Evolutionary conservation across 208 protist species (phyloP), one percentile per base, ranked within the genome.

Genomic region (Tritrichomonas foetus): DNA sequence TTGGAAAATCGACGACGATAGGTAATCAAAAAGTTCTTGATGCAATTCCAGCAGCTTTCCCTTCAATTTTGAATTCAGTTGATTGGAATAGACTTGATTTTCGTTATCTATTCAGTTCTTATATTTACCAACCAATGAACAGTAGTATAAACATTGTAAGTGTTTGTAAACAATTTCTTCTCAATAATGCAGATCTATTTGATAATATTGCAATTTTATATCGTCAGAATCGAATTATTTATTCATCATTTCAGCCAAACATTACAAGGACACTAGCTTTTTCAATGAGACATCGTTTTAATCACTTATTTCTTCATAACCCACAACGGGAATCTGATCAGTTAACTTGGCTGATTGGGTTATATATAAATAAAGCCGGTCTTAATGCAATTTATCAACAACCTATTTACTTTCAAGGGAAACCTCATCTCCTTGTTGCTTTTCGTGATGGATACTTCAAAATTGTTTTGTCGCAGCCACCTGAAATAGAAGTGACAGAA

Each of bases 141-240:
- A n/a, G 44, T 75, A 36, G 44, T 16, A 82, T 82, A 8, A 49
- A 82, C 22, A 61, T 57, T 0, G 3, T 5, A 69, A n/a, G n/a
- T 69, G 39, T 89, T 39, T 89, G 78, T 30, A 41, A 57, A 39
- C 27, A 57, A 39, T n/a, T 89, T 57, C 47, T 89, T 27, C 3
- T 57, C 5, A 44, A 89, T 47, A 1, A 89, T 47, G 14, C 47
- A 36, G 57, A 89, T 33, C 14, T 47, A 3, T 89, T 89, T 57
- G 78, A 89, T 57, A 89, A 57, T 57, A 89, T 89, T 57, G 44
- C 39, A 8, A 89, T 89, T 89, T 39, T 89, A 8, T 82, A 82
- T 82, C 41, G 41, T n/a, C 44, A 89, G 39, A 44, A 89, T 39
- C 8, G 47, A 39, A 36, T 89, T 39, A 57, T 89, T 39, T 89